Evolutionary conservation across 2,329 filamentous ascomycete genomes (phyloP).

Genomic region (Diaporthe sp.): DNA sequence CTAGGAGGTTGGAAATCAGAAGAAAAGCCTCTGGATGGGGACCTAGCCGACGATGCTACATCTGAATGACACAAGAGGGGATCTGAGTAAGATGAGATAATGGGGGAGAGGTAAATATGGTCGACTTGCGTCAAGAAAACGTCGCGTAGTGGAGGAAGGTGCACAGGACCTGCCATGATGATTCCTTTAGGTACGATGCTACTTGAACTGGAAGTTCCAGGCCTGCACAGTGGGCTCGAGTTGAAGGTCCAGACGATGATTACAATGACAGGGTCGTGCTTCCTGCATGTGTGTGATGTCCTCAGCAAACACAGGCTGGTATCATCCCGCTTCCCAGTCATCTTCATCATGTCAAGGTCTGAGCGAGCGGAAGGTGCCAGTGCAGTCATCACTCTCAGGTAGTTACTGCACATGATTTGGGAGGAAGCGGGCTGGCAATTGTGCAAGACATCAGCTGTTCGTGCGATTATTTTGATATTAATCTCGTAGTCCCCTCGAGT

Average conservation of each 20-base stretch:
- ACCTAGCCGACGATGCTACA: not conserved
- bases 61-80: not conserved
- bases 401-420: not conserved
- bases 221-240: too few relatives aligned
- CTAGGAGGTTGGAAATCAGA: not conserved
- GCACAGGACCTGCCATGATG: not conserved
- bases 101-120: not conserved
- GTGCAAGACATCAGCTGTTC: not conserved
- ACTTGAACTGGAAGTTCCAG: not conserved
- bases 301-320: too few relatives aligned
- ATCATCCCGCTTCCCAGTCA: too few relatives aligned
- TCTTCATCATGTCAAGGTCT: not conserved
- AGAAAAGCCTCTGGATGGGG: not conserved
- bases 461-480: not conserved
- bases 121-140: not conserved
- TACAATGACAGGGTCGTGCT: too few relatives aligned
- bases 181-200: not conserved
- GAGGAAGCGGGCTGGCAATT: not conserved
- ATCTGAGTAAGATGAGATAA: not conserved
- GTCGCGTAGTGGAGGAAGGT: not conserved
- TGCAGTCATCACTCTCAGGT: not conserved
- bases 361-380: not conserved
- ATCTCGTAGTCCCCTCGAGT: not conserved
- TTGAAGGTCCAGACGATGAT: too few relatives aligned
- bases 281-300: too few relatives aligned